Percentiles rank a stretch among this genome's conserved stretches.
These are phyloP conservation scores for Alternaria sp. DNA, from an alignment of 2,329 filamentous ascomycete species.

Conservation along the genomic window DNA sequence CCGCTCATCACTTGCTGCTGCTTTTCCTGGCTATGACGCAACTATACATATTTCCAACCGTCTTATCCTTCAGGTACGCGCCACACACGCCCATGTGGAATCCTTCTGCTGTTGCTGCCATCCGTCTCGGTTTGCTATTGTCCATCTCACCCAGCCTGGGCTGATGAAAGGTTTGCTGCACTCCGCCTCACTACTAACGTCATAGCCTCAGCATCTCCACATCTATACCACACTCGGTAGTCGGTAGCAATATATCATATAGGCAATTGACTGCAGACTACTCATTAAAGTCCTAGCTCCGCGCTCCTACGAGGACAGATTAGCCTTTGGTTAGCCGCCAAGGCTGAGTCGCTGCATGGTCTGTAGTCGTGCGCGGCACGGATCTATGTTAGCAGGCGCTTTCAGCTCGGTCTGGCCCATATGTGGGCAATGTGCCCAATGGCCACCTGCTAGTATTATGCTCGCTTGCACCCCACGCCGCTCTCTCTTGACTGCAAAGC, in stretches of 20 bases:
- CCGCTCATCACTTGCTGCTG: neutral
- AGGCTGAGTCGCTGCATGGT: slow-evolving; percentile 1
- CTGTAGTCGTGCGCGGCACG: neutral
- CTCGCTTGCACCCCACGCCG: neutral
- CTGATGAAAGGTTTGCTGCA: slow-evolving; percentile 12
- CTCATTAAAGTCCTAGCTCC: neutral
- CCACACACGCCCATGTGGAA: neutral
- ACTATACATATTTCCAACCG: neutral
- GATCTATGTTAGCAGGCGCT: no score
- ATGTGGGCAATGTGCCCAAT: neutral
- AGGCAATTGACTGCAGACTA: neutral
- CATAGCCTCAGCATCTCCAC: slow-evolving; percentile 5
- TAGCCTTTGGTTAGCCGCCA: slow-evolving; percentile 10
- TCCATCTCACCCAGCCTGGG: slow-evolving; percentile 1
- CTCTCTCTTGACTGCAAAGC: no score
- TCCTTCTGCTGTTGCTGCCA: neutral
- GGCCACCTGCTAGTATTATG: neutral
- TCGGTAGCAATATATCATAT: neutral
- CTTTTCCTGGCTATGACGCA: neutral
- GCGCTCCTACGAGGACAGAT: neutral
- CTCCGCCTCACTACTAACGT: slow-evolving; percentile 7
- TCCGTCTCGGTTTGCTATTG: neutral
- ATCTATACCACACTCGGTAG: neutral
- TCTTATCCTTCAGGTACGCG: neutral
- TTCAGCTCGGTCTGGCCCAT: neutral